Conservation (phyloP, 495 filamentous ascomycete species). For the Lindgomyces ingoldianus region DNA sequence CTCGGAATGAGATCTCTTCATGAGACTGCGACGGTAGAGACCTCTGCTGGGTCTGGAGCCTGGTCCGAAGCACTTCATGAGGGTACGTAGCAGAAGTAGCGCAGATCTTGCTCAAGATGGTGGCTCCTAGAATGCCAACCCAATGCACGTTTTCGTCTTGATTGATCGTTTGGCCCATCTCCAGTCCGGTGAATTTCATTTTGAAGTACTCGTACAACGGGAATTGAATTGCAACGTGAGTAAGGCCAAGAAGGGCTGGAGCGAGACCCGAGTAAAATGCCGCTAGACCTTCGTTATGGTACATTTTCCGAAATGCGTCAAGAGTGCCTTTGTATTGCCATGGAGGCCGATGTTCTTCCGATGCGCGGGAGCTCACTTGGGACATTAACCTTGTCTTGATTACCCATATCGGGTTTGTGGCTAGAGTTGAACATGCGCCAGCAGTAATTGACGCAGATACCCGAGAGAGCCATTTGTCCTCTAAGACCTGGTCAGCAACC, state of each 20-base stretch:
- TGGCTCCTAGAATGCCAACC: constrained; percentile 77
- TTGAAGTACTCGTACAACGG: constrained; percentile 94
- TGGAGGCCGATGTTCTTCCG: constrained; percentile 63
- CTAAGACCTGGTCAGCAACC: constrained; percentile 12
- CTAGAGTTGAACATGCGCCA: constrained; percentile 87
- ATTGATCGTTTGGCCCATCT: constrained; percentile 66
- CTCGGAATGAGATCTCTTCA: constrained; percentile 65
- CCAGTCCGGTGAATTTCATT: constrained; percentile 80
- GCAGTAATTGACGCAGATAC: constrained; percentile 81
- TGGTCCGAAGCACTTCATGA: constrained; percentile 90
- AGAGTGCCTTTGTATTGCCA: constrained; percentile 88
- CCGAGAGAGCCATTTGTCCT: constrained; percentile 41
- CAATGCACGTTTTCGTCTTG: constrained; percentile 64
- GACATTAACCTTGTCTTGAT: constrained; percentile 99
- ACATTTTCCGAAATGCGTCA: constrained; percentile 96
- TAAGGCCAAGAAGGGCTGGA: constrained; percentile 86
- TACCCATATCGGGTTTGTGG: constrained; percentile 99
- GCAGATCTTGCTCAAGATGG: constrained; percentile 91
- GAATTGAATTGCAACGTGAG: constrained; percentile 97
- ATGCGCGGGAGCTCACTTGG: constrained; percentile 58
- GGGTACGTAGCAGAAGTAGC: constrained; percentile 96
- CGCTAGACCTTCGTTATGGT: constrained; percentile 76
- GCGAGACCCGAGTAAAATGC: constrained; percentile 96
- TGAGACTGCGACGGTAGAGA: constrained; percentile 54
- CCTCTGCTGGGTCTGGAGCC: constrained; percentile 83